phyloP scores from a whole-genome alignment of 1,284 basidiomycete genomes.

The Testicularia cyperi region DNA sequence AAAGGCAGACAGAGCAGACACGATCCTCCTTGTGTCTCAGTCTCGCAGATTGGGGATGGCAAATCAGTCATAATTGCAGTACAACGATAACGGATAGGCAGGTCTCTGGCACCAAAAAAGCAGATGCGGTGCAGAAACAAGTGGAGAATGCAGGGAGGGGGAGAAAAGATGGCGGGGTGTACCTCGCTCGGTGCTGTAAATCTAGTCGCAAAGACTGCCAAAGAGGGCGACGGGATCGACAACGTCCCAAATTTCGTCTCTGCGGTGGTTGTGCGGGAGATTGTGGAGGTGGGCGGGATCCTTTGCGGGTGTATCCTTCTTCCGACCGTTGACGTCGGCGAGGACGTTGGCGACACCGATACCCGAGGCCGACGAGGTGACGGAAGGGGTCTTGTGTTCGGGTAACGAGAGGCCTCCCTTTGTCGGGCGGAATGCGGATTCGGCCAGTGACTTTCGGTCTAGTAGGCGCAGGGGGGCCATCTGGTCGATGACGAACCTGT shows the following conservation, averaged over 20 bases:
- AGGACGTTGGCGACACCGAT: conserved; percentile 2
- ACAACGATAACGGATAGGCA: too few relatives aligned
- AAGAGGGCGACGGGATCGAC: conserved; percentile 54
- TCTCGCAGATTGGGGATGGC: too few relatives aligned
- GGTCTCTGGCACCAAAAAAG: too few relatives aligned
- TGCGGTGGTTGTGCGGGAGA: conserved; percentile 29
- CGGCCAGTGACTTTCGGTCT: conserved; percentile 40
- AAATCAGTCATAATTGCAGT: too few relatives aligned
- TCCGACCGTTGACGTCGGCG: conserved; percentile 32
- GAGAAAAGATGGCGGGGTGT: too few relatives aligned
- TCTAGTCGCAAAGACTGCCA: conserved; percentile 35
- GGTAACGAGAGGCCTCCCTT: conserved; percentile 32
- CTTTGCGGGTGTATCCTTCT: conserved; percentile 5
- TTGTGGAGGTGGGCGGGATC: conserved; percentile 1
- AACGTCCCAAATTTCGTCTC: conserved; percentile 55
- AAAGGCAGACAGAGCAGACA: too few relatives aligned
- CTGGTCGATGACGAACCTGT: conserved; percentile 50
- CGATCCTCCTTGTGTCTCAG: too few relatives aligned
- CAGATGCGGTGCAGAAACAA: too few relatives aligned
- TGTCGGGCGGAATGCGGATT: conserved; percentile 31
- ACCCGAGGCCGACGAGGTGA: not conserved
- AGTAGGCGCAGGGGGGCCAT: conserved; percentile 48
- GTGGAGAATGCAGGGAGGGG: too few relatives aligned
- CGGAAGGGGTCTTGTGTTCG: conserved; percentile 10
- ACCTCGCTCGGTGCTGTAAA: too few relatives aligned